Conservation (phyloP, 2,329 filamentous ascomycete genomes). For the Exophiala sideris region DNA sequence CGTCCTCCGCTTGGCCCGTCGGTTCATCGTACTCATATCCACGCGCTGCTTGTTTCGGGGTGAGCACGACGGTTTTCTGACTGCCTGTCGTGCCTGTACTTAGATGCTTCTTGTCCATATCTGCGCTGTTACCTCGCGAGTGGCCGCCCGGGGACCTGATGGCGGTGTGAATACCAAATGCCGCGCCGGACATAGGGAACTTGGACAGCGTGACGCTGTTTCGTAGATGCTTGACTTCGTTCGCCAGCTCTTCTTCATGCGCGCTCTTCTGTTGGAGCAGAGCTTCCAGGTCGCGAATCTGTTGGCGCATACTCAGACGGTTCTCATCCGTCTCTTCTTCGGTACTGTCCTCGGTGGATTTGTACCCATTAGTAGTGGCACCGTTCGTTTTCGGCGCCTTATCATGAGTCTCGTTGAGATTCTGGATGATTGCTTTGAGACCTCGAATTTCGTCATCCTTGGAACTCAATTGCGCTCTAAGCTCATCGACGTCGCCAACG, state of each 20-base stretch:
- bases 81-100: constrained; percentile 21
- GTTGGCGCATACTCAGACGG: constrained; percentile 67
- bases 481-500: constrained; percentile 24
- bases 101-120: constrained; percentile 23
- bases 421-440: constrained; percentile 96
- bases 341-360: constrained; percentile 22
- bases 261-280: constrained; percentile 68
- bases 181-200: constrained; percentile 23
- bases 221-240: constrained; percentile 69
- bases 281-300: constrained; percentile 72
- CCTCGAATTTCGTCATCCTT: constrained; percentile 97
- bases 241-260: constrained; percentile 81
- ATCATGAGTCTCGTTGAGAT: constrained; percentile 71
- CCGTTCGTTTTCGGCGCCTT: constrained; percentile 30
- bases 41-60: too few relatives aligned
- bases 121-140: constrained; percentile 35
- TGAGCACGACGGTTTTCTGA: constrained; percentile 23
- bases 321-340: constrained; percentile 56
- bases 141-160: constrained; percentile 33
- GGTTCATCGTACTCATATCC: constrained; percentile 6
- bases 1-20: constrained; percentile 44
- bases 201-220: constrained; percentile 32
- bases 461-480: constrained; percentile 62
- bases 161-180: constrained; percentile 24
- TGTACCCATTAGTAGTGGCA: constrained; percentile 18